These are phyloP conservation scores for Scedosporium boydii DNA, from an alignment of 2,329 filamentous ascomycete species.

Conservation along the genomic window DNA sequence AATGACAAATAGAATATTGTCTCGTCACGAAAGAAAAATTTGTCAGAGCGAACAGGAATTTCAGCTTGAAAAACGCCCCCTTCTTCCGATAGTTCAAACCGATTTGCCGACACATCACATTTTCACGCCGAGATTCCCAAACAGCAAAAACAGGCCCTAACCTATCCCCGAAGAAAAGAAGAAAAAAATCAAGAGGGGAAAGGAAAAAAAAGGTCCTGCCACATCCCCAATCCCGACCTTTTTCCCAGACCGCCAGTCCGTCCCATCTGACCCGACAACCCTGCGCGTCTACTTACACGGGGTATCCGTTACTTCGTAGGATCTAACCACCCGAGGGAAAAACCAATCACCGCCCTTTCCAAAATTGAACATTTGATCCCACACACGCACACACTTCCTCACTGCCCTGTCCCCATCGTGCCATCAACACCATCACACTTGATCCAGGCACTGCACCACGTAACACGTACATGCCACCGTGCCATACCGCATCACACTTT, in stretches of 20 bases:
- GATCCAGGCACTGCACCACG: not conserved
- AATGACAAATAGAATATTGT: too few relatives aligned
- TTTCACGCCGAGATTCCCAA: too few relatives aligned
- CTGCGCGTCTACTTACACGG: not conserved
- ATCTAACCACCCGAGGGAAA: not conserved
- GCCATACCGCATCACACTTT: not conserved
- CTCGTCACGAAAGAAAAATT: too few relatives aligned
- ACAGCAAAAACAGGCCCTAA: not conserved
- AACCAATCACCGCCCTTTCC: not conserved
- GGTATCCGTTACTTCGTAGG: too few relatives aligned
- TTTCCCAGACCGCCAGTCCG: not conserved
- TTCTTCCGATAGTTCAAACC: too few relatives aligned
- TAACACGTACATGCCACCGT: not conserved
- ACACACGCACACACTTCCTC: not conserved
- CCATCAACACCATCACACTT: not conserved
- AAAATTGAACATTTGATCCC: not conserved
- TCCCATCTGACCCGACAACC: not conserved
- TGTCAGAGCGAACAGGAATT: too few relatives aligned
- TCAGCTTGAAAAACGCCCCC: too few relatives aligned
- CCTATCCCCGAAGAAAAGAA: not conserved
- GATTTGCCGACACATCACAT: too few relatives aligned
- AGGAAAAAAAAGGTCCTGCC: not conserved
- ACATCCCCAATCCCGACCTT: not conserved
- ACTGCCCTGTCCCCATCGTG: not conserved
- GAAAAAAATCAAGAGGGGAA: not conserved